Evolutionary conservation across 371 early-diverging fungal genomes (phyloP), one percentile per base, ranked within the genome.

Genomic region (Syncephalastrum monosporum): DNA sequence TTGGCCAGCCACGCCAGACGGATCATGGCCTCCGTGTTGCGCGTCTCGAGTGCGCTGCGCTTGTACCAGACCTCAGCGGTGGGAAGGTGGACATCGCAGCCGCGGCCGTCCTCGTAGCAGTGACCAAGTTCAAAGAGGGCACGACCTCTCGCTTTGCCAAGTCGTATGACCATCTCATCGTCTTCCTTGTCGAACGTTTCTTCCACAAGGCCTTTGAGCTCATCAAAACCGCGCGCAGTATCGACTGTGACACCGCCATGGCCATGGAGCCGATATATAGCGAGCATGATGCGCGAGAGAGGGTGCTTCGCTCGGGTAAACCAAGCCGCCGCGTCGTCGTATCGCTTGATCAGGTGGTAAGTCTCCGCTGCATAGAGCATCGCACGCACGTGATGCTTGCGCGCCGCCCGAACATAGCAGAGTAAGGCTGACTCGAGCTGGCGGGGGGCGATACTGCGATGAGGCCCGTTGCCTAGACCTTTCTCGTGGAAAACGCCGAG

Each of bases 21-120:
- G 0, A 53, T 4, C 60, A 54, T 60, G 24, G 54, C 60, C 21
- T 42, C 51, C 10, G 27, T 29, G 45, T 57, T 55, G 46, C 25
- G 21, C 12, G 38, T 15, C 19, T 24, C 47, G 15, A 41, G 47
- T 17, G 15, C 41, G 21, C 54, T 59, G 2, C 16, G 56, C 15
- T 17, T 42, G 43, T 63, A 63, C 53, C 55, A 63, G 12, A 8
- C 10, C 38, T 33, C 38, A 10, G 38, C 38, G 38, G 10, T 33
- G 38, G 38, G 10, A 2, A 33, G 38, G 10, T 33, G 38, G 8
- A 3, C 27, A 47, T 51, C 13, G 64, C 64, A 15, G 19, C 27
- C 10, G 21, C 25, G 41, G 16, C 65, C 56, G 7, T 59, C 49
- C n/a, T 60, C 61, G 27, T 62, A 64, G 27, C 69, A 69, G 15